These are phyloP conservation scores for Euptelea pleiosperma DNA, from an alignment of 164 flowering plant genomes.

Conservation along the genomic window DNA sequence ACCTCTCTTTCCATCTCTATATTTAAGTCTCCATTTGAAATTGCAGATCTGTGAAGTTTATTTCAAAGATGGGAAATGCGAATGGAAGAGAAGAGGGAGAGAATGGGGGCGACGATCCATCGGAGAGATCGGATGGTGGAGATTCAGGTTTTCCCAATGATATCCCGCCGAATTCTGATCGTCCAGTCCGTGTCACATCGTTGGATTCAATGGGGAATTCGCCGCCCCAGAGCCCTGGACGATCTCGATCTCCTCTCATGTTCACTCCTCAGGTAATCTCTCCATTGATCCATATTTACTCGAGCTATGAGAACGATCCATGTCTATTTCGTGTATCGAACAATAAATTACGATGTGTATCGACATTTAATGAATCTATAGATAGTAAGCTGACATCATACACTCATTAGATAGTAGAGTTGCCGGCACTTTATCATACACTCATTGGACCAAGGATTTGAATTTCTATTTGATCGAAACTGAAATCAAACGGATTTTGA, in stretches of 20 bases:
- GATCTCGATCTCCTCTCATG: slow-evolving; percentile 58
- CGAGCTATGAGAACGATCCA: too few species aligned
- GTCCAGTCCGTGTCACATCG: slow-evolving; percentile 29
- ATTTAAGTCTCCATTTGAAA: too few species aligned
- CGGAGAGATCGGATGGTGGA: slow-evolving; percentile 32
- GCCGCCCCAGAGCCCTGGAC: slow-evolving; percentile 54
- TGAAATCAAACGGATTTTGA: too few species aligned
- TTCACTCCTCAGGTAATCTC: slow-evolving; percentile 68
- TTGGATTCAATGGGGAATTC: slow-evolving; percentile 50
- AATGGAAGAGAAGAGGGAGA: slow-evolving; percentile 58
- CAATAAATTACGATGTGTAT: too few species aligned
- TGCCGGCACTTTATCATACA: too few species aligned
- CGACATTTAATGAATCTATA: too few species aligned
- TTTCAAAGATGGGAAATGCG: slow-evolving; percentile 76
- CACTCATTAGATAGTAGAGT: too few species aligned
- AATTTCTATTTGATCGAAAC: too few species aligned
- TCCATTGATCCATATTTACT: too few species aligned
- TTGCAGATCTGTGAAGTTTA: slow-evolving; percentile 27
- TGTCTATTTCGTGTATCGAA: too few species aligned
- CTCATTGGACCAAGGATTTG: too few species aligned
- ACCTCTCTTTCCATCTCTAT: not conserved
- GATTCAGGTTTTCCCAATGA: slow-evolving; percentile 18
- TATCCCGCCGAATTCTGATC: slow-evolving; percentile 17
- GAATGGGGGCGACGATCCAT: slow-evolving; percentile 24
- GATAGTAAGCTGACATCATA: too few species aligned